Conservation (phyloP, 2,329 filamentous ascomycete species). For the Intubia oerlemansii region DNA sequence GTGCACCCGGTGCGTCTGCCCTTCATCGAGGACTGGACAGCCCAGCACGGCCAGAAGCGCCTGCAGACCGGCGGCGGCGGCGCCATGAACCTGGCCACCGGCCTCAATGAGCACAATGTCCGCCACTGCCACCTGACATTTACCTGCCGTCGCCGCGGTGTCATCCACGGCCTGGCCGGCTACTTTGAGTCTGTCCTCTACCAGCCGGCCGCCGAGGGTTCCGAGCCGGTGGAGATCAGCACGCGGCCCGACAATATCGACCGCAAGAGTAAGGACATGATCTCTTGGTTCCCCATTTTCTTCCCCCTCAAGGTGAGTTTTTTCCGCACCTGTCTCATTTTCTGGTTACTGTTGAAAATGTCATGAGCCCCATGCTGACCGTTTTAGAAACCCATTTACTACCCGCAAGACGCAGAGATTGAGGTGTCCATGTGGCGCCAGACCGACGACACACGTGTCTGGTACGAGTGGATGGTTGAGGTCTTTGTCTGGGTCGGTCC, state of each 20-base stretch:
- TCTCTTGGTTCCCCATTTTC: slow-evolving; percentile 97
- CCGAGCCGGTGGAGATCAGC: slow-evolving; percentile 58
- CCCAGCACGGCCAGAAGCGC: slow-evolving; percentile 29
- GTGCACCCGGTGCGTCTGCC: slow-evolving; percentile 43
- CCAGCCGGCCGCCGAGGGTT: slow-evolving; percentile 20
- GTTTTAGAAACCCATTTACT: slow-evolving; percentile 60
- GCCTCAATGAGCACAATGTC: slow-evolving; percentile 79
- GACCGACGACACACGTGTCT: slow-evolving; percentile 86
- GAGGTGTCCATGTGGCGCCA: slow-evolving; percentile 91
- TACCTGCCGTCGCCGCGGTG: slow-evolving; percentile 54
- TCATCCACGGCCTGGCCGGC: slow-evolving; percentile 76
- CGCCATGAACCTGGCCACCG: slow-evolving; percentile 52
- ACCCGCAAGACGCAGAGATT: slow-evolving; percentile 67
- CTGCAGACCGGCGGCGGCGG: slow-evolving; percentile 45
- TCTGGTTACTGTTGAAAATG: background rate
- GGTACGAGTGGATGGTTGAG: slow-evolving; percentile 97
- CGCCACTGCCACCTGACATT: slow-evolving; percentile 64
- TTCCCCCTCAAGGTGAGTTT: slow-evolving; percentile 72
- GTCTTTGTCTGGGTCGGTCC: slow-evolving; percentile 46
- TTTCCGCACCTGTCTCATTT: background rate
- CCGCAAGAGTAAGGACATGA: slow-evolving; percentile 89
- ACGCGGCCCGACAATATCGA: slow-evolving; percentile 87
- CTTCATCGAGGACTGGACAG: slow-evolving; percentile 13
- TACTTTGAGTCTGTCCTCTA: slow-evolving; percentile 98
- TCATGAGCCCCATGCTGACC: background rate